These are phyloP conservation scores for Torulaspora gathmanii DNA, from an alignment of 805 yeast species.

Conservation along the genomic window DNA sequence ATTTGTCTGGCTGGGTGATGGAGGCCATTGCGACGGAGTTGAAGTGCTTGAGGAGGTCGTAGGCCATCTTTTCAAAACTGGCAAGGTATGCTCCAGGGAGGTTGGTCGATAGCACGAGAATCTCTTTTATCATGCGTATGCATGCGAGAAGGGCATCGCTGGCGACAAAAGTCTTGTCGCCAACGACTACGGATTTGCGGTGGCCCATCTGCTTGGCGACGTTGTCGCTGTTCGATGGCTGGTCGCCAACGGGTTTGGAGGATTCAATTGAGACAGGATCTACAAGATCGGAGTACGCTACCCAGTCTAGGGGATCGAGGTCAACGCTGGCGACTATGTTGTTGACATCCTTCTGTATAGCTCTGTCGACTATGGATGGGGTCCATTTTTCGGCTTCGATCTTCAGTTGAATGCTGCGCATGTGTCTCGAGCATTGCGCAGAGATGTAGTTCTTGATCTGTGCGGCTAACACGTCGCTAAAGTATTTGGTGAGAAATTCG, in stretches of 20 bases:
- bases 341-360: constrained; percentile 48
- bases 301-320: constrained; percentile 49
- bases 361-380: constrained; percentile 53
- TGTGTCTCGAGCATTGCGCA: constrained; percentile 49
- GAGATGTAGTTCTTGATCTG: constrained; percentile 60
- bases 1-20: constrained; percentile 20
- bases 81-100: constrained; percentile 43
- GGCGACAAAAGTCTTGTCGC: constrained; percentile 53
- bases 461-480: constrained; percentile 61
- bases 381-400: constrained; percentile 77
- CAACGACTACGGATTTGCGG: constrained; percentile 43
- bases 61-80: constrained; percentile 41
- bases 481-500: constrained; percentile 48
- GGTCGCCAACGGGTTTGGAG: constrained; percentile 5
- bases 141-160: constrained; percentile 46
- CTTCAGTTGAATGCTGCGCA: constrained; percentile 43
- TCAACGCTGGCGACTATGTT: constrained; percentile 46
- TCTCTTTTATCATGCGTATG: constrained; percentile 44
- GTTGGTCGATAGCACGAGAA: constrained; percentile 51
- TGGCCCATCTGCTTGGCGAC: constrained; percentile 27
- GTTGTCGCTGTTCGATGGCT: constrained; percentile 7
- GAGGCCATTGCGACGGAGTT: constrained; percentile 38
- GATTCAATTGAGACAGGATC: background rate
- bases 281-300: constrained; percentile 32
- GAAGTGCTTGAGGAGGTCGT: constrained; percentile 46